These are phyloP conservation scores for Epichloe scottii DNA, from an alignment of 2,329 filamentous ascomycete genomes.

Conservation along the genomic window DNA sequence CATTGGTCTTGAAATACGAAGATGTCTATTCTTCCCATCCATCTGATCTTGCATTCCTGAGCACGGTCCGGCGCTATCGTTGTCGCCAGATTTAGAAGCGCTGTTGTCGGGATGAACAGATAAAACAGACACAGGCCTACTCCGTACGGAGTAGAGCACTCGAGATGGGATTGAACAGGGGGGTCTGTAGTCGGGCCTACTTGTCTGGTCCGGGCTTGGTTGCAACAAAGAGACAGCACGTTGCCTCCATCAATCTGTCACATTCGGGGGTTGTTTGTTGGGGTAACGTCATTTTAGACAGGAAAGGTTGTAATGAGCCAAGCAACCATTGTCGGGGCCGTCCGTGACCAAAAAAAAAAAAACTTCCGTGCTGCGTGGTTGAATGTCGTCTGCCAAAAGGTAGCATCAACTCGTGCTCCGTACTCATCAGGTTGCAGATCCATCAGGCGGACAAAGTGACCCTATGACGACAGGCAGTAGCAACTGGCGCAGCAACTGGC, in stretches of 20 bases:
- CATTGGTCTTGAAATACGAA: not conserved
- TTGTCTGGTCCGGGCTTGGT: too few relatives aligned
- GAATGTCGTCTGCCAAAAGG: too few relatives aligned
- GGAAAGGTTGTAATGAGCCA: too few relatives aligned
- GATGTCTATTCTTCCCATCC: not conserved
- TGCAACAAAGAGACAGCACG: too few relatives aligned
- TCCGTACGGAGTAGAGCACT: not conserved
- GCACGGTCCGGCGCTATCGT: not conserved
- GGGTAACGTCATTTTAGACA: too few relatives aligned
- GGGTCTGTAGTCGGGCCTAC: not conserved
- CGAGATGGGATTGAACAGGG: not conserved
- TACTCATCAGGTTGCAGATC: not conserved
- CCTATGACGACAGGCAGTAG: slow-evolving; percentile 1
- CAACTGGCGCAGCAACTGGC: too few relatives aligned
- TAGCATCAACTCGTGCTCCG: too few relatives aligned
- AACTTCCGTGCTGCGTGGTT: too few relatives aligned
- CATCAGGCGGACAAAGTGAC: slow-evolving; percentile 1
- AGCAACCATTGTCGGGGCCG: too few relatives aligned
- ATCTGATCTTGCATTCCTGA: not conserved
- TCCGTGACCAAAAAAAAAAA: too few relatives aligned
- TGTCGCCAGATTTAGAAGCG: not conserved
- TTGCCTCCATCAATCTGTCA: too few relatives aligned
- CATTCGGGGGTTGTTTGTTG: too few relatives aligned
- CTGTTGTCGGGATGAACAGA: not conserved
- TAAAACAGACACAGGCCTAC: not conserved